These are phyloP conservation scores for Boletellus emodensis DNA, from an alignment of 768 basidiomycete species.

Conservation along the genomic window DNA sequence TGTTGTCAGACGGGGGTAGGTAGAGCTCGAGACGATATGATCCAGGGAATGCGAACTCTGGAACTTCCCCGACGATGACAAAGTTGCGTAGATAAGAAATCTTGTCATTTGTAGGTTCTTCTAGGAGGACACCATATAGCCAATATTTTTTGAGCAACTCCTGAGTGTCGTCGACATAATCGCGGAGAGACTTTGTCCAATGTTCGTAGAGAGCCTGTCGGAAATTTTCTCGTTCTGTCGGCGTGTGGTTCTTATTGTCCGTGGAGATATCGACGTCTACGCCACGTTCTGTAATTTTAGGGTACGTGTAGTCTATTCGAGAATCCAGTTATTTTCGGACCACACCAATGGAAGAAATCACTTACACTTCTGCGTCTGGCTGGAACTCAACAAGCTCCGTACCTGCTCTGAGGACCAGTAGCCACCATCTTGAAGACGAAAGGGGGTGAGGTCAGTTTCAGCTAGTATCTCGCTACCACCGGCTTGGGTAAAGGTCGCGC, in stretches of 20 bases:
- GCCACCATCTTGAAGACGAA: conserved; percentile 1
- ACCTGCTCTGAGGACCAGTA: conserved; percentile 17
- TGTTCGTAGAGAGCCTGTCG: too few species aligned
- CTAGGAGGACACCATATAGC: neutral
- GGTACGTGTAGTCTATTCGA: conserved; percentile 19
- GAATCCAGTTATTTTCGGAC: neutral
- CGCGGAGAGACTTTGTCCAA: too few species aligned
- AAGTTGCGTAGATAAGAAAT: conserved; percentile 5
- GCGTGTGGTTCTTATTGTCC: neutral
- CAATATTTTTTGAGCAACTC: too few species aligned
- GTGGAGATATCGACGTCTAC: conserved; percentile 16
- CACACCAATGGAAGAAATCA: neutral
- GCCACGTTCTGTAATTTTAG: conserved; percentile 9
- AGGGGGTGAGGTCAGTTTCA: conserved; percentile 4
- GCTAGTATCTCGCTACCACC: too few species aligned
- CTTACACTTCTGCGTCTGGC: conserved; percentile 5
- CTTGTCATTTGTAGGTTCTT: neutral
- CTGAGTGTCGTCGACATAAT: too few species aligned
- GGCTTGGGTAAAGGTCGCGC: too few species aligned
- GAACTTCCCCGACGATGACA: conserved; percentile 1
- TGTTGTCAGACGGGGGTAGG: conserved; percentile 1
- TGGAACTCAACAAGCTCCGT: conserved; percentile 5
- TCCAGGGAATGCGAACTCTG: conserved; percentile 17
- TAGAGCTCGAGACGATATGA: conserved; percentile 20
- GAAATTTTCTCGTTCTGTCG: too few species aligned